A percentile compares a stretch with the other conserved stretches of the same genome.
These are phyloP conservation scores for Canavalia gladiata DNA, from an alignment of 306 rosid genomes.

Conservation along the genomic window DNA sequence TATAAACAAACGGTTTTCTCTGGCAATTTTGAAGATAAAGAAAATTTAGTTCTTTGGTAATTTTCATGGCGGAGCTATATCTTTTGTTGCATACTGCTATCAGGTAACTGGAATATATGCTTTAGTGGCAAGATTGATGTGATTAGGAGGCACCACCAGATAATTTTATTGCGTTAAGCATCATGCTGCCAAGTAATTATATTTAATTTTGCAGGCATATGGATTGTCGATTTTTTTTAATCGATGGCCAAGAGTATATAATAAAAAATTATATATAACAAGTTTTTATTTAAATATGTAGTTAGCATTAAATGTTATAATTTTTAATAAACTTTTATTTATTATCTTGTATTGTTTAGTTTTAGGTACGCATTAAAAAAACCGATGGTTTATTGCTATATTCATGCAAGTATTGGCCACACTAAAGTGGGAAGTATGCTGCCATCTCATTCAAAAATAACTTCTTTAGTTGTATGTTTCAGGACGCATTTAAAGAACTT, in stretches of 20 bases:
- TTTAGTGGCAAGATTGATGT: background rate
- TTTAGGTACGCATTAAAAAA: too few relatives aligned
- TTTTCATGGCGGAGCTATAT: background rate
- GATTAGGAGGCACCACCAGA: background rate
- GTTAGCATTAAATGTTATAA: too few relatives aligned
- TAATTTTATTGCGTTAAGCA: background rate
- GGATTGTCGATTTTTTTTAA: too few relatives aligned
- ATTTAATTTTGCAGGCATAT: background rate
- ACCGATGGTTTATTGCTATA: too few relatives aligned
- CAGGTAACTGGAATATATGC: background rate
- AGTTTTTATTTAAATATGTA: too few relatives aligned
- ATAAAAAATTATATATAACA: too few relatives aligned
- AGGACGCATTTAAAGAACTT: background rate
- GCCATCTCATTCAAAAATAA: background rate
- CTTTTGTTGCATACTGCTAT: background rate
- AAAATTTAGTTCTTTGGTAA: slow-evolving; percentile 30
- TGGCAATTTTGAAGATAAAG: slow-evolving; percentile 59
- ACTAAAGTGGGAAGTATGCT: background rate
- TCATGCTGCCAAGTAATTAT: background rate
- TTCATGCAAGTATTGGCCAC: background rate
- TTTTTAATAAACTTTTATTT: too few relatives aligned
- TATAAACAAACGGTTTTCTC: slow-evolving; percentile 49
- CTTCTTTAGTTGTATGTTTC: too few relatives aligned
- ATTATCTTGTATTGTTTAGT: too few relatives aligned
- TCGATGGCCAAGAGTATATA: too few relatives aligned